Conservation (phyloP, 805 yeast species). For the Candida oleophila region DNA sequence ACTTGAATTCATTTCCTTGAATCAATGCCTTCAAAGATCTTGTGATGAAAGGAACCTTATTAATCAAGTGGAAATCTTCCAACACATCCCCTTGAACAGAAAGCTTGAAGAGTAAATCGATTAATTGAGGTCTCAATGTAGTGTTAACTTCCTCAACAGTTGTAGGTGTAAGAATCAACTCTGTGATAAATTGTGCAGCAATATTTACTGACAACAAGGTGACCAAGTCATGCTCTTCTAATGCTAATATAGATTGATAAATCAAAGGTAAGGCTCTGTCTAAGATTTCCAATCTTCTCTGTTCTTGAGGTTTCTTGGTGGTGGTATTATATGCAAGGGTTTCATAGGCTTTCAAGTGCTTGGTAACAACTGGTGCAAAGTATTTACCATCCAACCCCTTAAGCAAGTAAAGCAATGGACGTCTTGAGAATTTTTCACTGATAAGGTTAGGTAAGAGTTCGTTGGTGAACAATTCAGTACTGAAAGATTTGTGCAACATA, state of each 20-base stretch:
- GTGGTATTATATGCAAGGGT: conserved; percentile 58
- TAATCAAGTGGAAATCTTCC: conserved; percentile 66
- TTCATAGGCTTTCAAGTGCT: conserved; percentile 59
- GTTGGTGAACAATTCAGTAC: conserved; percentile 47
- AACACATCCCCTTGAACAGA: conserved; percentile 63
- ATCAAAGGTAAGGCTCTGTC: conserved; percentile 65
- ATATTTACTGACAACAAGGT: conserved; percentile 60
- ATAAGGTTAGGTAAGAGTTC: conserved; percentile 55
- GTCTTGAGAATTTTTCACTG: conserved; percentile 74
- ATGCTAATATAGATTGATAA: conserved; percentile 53
- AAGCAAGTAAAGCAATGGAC: conserved; percentile 82
- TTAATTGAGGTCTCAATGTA: conserved; percentile 43
- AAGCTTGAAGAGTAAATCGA: conserved; percentile 55
- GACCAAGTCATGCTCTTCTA: conserved; percentile 23
- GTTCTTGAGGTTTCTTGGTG: conserved; percentile 80
- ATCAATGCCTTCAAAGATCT: conserved; percentile 74
- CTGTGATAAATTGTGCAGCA: conserved; percentile 82
- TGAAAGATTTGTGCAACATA: conserved; percentile 70
- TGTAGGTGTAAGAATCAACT: conserved; percentile 35
- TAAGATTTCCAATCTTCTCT: conserved; percentile 70
- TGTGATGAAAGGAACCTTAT: conserved; percentile 64
- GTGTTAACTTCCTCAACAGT: conserved; percentile 35
- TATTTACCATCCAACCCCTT: conserved; percentile 78
- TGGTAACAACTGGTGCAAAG: conserved; percentile 68
- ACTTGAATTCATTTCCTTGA: conserved; percentile 84